Evolutionary conservation across 257 asterid species (phyloP).

Genomic region (Nicotiana attenuata): DNA sequence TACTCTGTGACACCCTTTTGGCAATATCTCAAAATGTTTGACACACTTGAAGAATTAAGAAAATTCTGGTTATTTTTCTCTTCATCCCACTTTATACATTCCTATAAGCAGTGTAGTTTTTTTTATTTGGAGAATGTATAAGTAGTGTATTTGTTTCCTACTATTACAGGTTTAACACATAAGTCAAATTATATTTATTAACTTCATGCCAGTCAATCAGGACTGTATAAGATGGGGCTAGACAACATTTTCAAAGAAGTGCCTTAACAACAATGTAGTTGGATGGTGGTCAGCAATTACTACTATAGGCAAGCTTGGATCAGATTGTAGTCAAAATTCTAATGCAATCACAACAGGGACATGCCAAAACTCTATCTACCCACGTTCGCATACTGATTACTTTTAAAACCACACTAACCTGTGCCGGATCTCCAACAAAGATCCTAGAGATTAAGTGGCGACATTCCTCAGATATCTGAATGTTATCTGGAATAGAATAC

Average conservation of each 20-base stretch:
- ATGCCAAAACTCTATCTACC: not conserved
- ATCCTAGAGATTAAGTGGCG: constrained; percentile 62
- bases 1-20: not conserved
- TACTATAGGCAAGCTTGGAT: not conserved
- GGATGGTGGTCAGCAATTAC: not conserved
- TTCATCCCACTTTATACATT: not conserved
- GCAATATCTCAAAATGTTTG: not conserved
- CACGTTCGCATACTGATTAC: not conserved
- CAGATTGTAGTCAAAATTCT: not conserved
- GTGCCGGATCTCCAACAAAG: constrained; percentile 61
- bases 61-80: not conserved
- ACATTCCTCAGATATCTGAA: constrained; percentile 60
- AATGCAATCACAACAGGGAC: not conserved
- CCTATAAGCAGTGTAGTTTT: not conserved
- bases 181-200: not conserved
- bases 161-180: not conserved
- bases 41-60: not conserved
- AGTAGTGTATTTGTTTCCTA: not conserved
- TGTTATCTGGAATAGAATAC: constrained; percentile 54
- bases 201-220: not conserved
- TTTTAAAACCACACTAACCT: constrained; percentile 33
- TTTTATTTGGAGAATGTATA: not conserved
- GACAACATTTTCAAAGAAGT: not conserved
- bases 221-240: not conserved
- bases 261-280: not conserved